Percentiles rank a stretch among this genome's conserved stretches.
phyloP scores from a whole-genome alignment of 257 asterid genomes.

The Solanum sitiens region DNA sequence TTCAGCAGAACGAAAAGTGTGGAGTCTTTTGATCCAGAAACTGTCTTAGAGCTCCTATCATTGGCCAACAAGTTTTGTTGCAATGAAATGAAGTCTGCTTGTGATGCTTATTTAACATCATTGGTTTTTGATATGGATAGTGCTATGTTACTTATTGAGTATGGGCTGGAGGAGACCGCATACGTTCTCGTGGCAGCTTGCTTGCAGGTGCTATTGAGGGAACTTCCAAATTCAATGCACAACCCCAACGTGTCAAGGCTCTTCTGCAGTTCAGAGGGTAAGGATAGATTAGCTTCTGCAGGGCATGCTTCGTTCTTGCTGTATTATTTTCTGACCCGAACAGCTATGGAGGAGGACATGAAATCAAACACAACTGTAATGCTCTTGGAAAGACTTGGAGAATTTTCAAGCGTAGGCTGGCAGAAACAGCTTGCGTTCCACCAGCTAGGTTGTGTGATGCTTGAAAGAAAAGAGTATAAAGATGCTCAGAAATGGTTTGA shows the following conservation, averaged over 20 bases:
- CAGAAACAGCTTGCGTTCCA: conserved; percentile 71
- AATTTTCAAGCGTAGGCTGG: conserved; percentile 60
- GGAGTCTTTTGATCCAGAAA: conserved; percentile 48
- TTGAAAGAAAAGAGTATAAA: conserved; percentile 73
- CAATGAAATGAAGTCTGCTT: conserved; percentile 63
- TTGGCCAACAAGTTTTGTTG: conserved; percentile 87
- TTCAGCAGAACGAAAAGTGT: conserved; percentile 60
- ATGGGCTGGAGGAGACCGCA: conserved; percentile 70
- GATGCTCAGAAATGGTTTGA: conserved; percentile 95
- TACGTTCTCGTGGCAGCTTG: conserved; percentile 87
- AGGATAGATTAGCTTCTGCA: conserved; percentile 34
- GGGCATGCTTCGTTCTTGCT: conserved; percentile 81
- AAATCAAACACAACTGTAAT: conserved; percentile 70
- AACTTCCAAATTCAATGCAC: conserved; percentile 65
- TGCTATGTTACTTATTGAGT: conserved; percentile 56
- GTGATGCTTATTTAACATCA: conserved; percentile 68
- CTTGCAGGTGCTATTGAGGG: conserved; percentile 82
- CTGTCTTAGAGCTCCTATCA: conserved; percentile 58
- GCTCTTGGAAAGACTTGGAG: conserved; percentile 77
- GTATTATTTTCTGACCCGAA: conserved; percentile 60
- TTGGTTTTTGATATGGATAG: conserved; percentile 57
- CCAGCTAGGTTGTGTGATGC: conserved; percentile 92
- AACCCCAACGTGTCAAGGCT: conserved; percentile 35
- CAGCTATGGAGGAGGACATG: conserved; percentile 74
- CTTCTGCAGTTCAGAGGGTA: conserved; percentile 62